Evolutionary conservation across 192 early-diverging fungal genomes (phyloP).

Genomic region (Obelidium mucronatum): DNA sequence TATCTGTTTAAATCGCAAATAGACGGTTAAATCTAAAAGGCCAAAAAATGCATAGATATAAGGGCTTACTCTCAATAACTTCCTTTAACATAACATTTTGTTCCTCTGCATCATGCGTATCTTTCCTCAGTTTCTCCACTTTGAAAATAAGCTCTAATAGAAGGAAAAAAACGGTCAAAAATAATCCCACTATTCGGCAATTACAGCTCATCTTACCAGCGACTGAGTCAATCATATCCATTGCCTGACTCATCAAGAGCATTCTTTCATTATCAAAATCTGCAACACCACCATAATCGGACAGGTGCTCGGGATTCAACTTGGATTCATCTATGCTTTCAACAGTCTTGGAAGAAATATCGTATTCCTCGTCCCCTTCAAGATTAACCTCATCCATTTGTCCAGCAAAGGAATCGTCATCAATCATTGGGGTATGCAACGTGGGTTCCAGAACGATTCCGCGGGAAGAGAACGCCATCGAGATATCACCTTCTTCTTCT

Average conservation of each 20-base stretch:
- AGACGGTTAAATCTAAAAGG: no score
- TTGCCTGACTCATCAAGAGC: conserved; percentile 28
- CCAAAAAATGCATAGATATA: no score
- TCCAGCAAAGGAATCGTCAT: neutral
- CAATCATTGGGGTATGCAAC: neutral
- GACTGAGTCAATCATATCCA: conserved; percentile 20
- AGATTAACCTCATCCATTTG: neutral
- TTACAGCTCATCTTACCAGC: neutral
- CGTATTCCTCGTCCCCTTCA: neutral
- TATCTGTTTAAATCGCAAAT: no score
- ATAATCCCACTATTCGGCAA: neutral
- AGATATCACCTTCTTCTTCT: neutral
- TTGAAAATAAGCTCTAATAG: conserved; percentile 8
- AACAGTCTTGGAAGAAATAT: neutral
- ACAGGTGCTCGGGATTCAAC: no score
- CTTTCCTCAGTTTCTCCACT: neutral
- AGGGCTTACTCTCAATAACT: no score
- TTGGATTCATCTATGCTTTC: no score
- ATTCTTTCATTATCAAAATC: conserved; percentile 33
- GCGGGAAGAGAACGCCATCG: neutral
- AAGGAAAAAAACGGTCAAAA: neutral
- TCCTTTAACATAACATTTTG: conserved; percentile 18
- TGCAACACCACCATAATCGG: neutral
- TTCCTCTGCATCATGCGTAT: neutral
- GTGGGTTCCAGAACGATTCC: conserved; percentile 1